Base-by-base conservation (phyloP, 345 rosid species). In the Linum tenue region DNA sequence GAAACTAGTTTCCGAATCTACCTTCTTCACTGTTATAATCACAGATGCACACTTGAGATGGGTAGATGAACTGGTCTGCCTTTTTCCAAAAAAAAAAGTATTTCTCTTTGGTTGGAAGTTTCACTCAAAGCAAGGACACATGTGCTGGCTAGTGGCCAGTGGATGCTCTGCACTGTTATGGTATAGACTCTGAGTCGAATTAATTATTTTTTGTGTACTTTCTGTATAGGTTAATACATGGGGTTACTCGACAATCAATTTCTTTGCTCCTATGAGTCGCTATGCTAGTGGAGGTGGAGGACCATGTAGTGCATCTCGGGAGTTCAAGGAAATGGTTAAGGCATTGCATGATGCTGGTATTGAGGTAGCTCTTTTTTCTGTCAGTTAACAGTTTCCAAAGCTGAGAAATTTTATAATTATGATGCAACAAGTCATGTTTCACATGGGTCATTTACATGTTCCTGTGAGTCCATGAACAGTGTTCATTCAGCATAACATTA, bases 181-280 rank as follows among this genome's bases (percentile, higher is more conserved):
- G 31, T 22, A 22, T 22, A 22, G 31, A 22, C 31, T 22, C 31
- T 22, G 31, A 22, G 31, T 22, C 1, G 31, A 22, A 22, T 22
- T 22, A 22, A 22, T 22, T 22, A 22, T 22, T 48, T 48, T 48
- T 48, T 39, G 15, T 16, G 31, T 68, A 48, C 63, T 70, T 43
- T 69, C 67, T 66, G 38, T 50, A 63, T 17, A 92, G 98, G 76
- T 92, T 67, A 92, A 92, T 74, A 92, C 96, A 43, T 92, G 98
- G 98, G 98, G 98, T 66, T 92, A 92, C 72, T 92, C 98, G 5
- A 92, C 98, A 9, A 80, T 88, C 79, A 92, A 92, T 79, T 92
- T 92, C 85, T 92, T 92, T 73, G 77, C 98, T 78, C 97, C 98
- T 4, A 90, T 92, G 98, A 87, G 84, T 72, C 94, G 96, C 67